A percentile compares a stretch with the other conserved stretches of the same genome.
These are phyloP conservation scores for Gillenia trifoliata DNA, from an alignment of 306 rosid genomes.

Conservation along the genomic window DNA sequence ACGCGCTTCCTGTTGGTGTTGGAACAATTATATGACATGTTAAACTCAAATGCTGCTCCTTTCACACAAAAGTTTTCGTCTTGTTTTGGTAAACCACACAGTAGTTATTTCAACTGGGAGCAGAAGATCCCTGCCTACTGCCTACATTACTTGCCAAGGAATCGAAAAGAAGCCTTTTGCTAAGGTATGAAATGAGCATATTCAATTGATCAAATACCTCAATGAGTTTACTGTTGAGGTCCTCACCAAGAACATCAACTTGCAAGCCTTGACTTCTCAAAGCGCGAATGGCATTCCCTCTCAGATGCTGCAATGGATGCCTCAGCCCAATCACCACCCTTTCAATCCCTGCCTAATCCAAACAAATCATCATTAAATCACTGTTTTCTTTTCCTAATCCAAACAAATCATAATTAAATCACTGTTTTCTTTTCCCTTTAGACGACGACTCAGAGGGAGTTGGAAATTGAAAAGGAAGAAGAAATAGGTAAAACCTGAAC, in stretches of 20 bases:
- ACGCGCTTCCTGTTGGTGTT: constrained; percentile 68
- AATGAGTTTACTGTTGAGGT: constrained; percentile 46
- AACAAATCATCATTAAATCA: neutral
- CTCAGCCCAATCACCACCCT: constrained; percentile 91
- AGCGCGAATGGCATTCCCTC: constrained; percentile 76
- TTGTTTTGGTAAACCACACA: neutral
- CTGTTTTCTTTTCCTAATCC: constrained; percentile 10
- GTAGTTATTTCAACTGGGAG: neutral
- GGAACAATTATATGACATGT: neutral
- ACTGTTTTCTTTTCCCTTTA: neutral
- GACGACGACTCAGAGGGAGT: neutral
- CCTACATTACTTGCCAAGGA: neutral
- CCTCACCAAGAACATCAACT: constrained; percentile 89
- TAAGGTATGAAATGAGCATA: neutral
- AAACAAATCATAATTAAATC: neutral
- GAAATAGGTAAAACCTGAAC: constrained; percentile 50
- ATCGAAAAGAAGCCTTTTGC: neutral
- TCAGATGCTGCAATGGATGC: constrained; percentile 80
- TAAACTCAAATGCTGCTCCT: neutral
- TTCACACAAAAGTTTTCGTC: neutral
- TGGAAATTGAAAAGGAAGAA: constrained; percentile 8
- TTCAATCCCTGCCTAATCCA: constrained; percentile 75
- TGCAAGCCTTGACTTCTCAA: constrained; percentile 70
- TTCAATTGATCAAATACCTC: constrained; percentile 43
- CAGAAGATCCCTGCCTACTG: neutral